These are phyloP conservation scores for Saksenaea oblongispora DNA, from an alignment of 371 early-diverging fungal genomes.

Conservation along the genomic window DNA sequence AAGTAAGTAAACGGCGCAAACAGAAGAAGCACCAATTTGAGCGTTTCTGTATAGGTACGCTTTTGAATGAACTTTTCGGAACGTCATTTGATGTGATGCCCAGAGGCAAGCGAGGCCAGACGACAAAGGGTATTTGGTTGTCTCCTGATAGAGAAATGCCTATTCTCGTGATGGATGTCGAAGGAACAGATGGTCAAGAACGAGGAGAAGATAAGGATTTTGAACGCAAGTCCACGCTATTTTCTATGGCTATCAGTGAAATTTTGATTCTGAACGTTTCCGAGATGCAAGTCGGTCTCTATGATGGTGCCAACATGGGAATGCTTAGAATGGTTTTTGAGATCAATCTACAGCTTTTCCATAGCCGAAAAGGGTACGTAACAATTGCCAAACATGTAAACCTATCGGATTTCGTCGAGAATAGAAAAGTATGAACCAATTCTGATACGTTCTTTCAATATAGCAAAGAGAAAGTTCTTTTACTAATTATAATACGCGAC, in stretches of 20 bases:
- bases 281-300: constrained; percentile 97
- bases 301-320: constrained; percentile 99
- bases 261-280: constrained; percentile 97
- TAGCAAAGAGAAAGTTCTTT: constrained; percentile 81
- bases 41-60: constrained; percentile 31
- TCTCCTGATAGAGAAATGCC: constrained; percentile 82
- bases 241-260: constrained; percentile 94
- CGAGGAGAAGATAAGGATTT: constrained; percentile 99
- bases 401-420: neutral
- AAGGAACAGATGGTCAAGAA: constrained; percentile 98
- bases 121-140: constrained; percentile 98
- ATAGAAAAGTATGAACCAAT: neutral
- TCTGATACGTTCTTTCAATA: neutral
- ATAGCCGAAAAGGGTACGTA: constrained; percentile 62
- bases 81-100: constrained; percentile 95
- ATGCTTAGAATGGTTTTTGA: constrained; percentile 97
- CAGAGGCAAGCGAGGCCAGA: constrained; percentile 82
- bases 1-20: no score
- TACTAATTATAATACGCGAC: constrained; percentile 96
- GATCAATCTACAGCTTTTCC: constrained; percentile 96
- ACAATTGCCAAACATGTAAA: constrained; percentile 28
- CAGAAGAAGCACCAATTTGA: no score
- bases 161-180: constrained; percentile 96
- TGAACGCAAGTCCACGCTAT: constrained; percentile 96
- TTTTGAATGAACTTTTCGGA: constrained; percentile 92